These are phyloP conservation scores for Cyberlindnera lachancei DNA, from an alignment of 805 yeast genomes.

Conservation along the genomic window DNA sequence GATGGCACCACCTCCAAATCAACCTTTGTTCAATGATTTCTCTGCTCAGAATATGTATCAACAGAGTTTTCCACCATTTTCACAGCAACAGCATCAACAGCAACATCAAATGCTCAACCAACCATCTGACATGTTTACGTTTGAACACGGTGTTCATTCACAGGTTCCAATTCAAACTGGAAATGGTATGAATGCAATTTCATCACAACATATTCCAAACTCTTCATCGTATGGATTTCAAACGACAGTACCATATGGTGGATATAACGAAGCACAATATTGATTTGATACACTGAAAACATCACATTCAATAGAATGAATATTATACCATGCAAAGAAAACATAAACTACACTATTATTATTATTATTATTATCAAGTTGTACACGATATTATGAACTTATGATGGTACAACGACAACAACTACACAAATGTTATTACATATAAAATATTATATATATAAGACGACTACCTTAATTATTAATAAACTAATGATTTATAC, in stretches of 20 bases:
- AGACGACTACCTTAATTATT: too few relatives aligned
- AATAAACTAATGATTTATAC: conserved; percentile 8
- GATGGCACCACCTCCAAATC: conserved; percentile 1
- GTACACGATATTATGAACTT: neutral
- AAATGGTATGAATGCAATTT: neutral
- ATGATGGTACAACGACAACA: too few relatives aligned
- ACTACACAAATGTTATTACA: too few relatives aligned
- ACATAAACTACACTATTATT: too few relatives aligned
- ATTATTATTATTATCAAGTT: too few relatives aligned
- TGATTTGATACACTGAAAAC: conserved; percentile 1
- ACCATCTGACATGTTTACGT: conserved; percentile 1
- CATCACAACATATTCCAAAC: too few relatives aligned
- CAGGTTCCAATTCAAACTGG: conserved; percentile 2
- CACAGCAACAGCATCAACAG: conserved; percentile 2
- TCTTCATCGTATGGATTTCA: too few relatives aligned
- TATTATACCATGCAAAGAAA: too few relatives aligned
- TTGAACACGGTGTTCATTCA: conserved; percentile 3
- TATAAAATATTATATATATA: too few relatives aligned
- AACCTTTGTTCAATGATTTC: too few relatives aligned
- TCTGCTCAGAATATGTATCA: too few relatives aligned
- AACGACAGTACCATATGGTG: conserved; percentile 3
- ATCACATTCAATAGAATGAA: too few relatives aligned
- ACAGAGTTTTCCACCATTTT: conserved; percentile 1
- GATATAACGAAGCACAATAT: conserved; percentile 7
- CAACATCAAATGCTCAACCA: conserved; percentile 4